Evolutionary conservation across 2,329 filamentous ascomycete species (phyloP).

Genomic region (Sporothrix brunneoviolacea): DNA sequence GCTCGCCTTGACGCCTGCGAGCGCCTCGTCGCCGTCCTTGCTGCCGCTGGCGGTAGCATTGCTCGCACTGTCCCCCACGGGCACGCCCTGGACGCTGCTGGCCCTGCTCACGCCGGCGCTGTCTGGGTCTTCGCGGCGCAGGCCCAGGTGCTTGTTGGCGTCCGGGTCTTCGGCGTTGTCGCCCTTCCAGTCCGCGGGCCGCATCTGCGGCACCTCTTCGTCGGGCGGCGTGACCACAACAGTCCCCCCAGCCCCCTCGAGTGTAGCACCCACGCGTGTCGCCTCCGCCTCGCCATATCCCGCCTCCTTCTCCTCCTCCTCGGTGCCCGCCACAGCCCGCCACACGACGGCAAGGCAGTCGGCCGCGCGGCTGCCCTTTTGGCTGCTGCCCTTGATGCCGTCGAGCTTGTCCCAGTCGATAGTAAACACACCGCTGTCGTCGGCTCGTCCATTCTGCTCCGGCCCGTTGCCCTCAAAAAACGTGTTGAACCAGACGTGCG

Average conservation of each 20-base stretch:
- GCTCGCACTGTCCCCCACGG: conserved; percentile 5
- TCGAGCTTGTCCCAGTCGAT: conserved; percentile 69
- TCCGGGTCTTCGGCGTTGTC: conserved; percentile 39
- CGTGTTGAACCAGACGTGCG: conserved; percentile 94
- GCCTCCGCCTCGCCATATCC: conserved; percentile 10
- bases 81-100: conserved; percentile 54
- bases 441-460: conserved; percentile 57
- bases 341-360: conserved; percentile 83
- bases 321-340: conserved; percentile 41
- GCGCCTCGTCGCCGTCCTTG: conserved; percentile 15
- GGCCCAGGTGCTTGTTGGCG: conserved; percentile 58
- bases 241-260: no score
- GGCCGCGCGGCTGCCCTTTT: conserved; percentile 74
- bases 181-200: conserved; percentile 70
- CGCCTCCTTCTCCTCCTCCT: conserved; percentile 13
- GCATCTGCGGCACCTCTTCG: conserved; percentile 62
- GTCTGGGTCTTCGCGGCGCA: conserved; percentile 57
- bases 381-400: conserved; percentile 82
- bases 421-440: conserved; percentile 57
- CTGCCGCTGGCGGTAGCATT: not conserved
- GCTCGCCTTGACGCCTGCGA: conserved; percentile 26
- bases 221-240: conserved; percentile 60
- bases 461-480: conserved; percentile 82
- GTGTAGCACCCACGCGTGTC: no score
- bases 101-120: conserved; percentile 65